phyloP scores from a whole-genome alignment of 1,284 basidiomycete genomes.

The Leccinum pachyderme region DNA sequence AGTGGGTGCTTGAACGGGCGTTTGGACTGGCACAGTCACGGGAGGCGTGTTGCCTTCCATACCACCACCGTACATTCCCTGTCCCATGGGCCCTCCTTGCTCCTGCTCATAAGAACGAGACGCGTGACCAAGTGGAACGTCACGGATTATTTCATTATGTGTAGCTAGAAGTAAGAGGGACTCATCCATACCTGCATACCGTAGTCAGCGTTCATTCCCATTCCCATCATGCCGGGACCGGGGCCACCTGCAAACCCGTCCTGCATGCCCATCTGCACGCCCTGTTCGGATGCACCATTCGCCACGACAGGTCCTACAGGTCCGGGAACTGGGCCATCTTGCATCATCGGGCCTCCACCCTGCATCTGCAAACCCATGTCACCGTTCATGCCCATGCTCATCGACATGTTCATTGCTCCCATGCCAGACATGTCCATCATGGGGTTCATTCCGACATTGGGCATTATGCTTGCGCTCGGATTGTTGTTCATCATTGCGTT shows the following conservation, averaged over 20 bases:
- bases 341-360: constrained; percentile 41
- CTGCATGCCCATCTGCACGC: constrained; percentile 42
- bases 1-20: constrained; percentile 32
- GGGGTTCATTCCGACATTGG: constrained; percentile 37
- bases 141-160: constrained; percentile 40
- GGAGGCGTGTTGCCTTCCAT: constrained; percentile 48
- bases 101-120: constrained; percentile 33
- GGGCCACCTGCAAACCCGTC: constrained; percentile 45
- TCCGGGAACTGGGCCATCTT: constrained; percentile 38
- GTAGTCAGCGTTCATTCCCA: constrained; percentile 50
- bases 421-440: constrained; percentile 48
- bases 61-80: constrained; percentile 51
- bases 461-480: constrained; percentile 55
- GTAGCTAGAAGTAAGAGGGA: constrained; percentile 39
- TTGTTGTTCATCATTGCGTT: constrained; percentile 67
- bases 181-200: constrained; percentile 57
- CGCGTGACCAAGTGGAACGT: constrained; percentile 28
- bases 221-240: constrained; percentile 54
- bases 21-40: constrained; percentile 31
- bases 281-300: constrained; percentile 43
- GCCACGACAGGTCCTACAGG: constrained; percentile 35
- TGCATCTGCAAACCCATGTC: constrained; percentile 47
- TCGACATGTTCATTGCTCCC: constrained; percentile 57
- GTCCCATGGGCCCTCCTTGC: constrained; percentile 41
- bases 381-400: constrained; percentile 47